phyloP scores from a whole-genome alignment of 345 rosid genomes.

The Pistacia integerrima region DNA sequence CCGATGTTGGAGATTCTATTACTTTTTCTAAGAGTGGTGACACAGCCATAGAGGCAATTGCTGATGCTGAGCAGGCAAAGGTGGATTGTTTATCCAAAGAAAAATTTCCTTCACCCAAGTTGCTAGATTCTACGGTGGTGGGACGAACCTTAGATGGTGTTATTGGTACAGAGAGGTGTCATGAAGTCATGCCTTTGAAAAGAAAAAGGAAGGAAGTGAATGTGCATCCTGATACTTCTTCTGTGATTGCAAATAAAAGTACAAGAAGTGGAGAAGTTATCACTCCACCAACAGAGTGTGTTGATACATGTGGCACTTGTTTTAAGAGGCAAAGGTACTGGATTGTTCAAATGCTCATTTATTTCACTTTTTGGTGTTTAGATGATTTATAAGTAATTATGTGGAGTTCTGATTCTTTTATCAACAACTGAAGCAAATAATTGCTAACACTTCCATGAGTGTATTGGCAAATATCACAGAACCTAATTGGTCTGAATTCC shows the following conservation, averaged over 20 bases:
- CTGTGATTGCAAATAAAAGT: slow-evolving; percentile 29
- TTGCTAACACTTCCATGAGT: not conserved
- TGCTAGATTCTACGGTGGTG: slow-evolving; percentile 9
- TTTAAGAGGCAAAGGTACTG: slow-evolving; percentile 57
- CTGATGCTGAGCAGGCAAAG: slow-evolving; percentile 31
- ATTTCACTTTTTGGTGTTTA: slow-evolving; percentile 19
- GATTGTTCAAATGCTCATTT: slow-evolving; percentile 2
- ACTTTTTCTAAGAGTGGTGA: slow-evolving; percentile 28
- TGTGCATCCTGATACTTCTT: slow-evolving; percentile 39
- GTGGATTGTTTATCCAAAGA: slow-evolving; percentile 19
- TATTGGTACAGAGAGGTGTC: slow-evolving; percentile 34
- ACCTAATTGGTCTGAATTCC: not conserved
- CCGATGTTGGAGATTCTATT: slow-evolving; percentile 27
- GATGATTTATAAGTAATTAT: not conserved
- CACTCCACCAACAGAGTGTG: slow-evolving; percentile 26
- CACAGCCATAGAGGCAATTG: slow-evolving; percentile 27
- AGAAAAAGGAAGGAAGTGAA: slow-evolving; percentile 41
- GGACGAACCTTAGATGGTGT: slow-evolving; percentile 23
- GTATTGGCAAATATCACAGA: not conserved
- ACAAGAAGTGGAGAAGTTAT: slow-evolving; percentile 23
- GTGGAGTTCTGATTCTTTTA: slow-evolving; percentile 1
- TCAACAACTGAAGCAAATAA: not conserved
- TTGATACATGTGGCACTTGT: slow-evolving; percentile 37
- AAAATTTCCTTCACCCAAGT: slow-evolving; percentile 27
- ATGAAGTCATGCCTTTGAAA: slow-evolving; percentile 32